A percentile compares a stretch with the other conserved stretches of the same genome.
phyloP scores from a whole-genome alignment of 2,329 filamentous ascomycete species.

The Raffaelea arxii region DNA sequence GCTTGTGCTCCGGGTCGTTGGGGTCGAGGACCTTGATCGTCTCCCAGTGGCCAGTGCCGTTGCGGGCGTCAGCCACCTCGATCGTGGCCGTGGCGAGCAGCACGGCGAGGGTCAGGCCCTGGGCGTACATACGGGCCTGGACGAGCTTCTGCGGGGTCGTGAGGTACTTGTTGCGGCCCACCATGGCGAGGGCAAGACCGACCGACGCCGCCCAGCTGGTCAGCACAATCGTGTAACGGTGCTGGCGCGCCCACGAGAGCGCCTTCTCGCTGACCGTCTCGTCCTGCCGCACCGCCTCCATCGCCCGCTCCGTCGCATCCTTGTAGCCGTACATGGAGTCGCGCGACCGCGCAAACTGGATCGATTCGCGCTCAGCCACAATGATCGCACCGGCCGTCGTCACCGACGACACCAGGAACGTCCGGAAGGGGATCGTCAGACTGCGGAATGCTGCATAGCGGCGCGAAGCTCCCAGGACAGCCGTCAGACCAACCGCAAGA shows the following conservation, averaged over 20 bases:
- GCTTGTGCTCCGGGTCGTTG: conserved; percentile 72
- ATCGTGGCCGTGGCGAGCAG: conserved; percentile 74
- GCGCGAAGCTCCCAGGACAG: conserved; percentile 55
- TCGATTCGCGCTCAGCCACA: conserved; percentile 62
- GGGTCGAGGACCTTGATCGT: conserved; percentile 73
- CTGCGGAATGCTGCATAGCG: conserved; percentile 70
- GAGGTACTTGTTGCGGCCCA: conserved; percentile 68
- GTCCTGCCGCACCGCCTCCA: conserved; percentile 43
- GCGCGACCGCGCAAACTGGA: conserved; percentile 56
- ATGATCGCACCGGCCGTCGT: conserved; percentile 85
- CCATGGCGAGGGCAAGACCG: conserved; percentile 61
- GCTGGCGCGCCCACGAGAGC: conserved; percentile 63
- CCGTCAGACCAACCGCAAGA: conserved; percentile 54
- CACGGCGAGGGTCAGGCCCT: conserved; percentile 78
- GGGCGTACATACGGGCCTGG: conserved; percentile 88
- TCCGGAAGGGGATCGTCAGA: conserved; percentile 80
- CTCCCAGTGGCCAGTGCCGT: conserved; percentile 71
- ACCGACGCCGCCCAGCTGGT: conserved; percentile 74
- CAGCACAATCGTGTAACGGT: conserved; percentile 82
- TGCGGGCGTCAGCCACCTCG: conserved; percentile 68
- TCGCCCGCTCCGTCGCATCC: conserved; percentile 49
- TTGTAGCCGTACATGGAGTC: conserved; percentile 61
- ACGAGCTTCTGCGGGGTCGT: conserved; percentile 77
- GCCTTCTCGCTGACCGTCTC: conserved; percentile 50
- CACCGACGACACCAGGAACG: conserved; percentile 77